Conservation (phyloP, 257 asterid genomes). For the Penstemon barbatus region DNA sequence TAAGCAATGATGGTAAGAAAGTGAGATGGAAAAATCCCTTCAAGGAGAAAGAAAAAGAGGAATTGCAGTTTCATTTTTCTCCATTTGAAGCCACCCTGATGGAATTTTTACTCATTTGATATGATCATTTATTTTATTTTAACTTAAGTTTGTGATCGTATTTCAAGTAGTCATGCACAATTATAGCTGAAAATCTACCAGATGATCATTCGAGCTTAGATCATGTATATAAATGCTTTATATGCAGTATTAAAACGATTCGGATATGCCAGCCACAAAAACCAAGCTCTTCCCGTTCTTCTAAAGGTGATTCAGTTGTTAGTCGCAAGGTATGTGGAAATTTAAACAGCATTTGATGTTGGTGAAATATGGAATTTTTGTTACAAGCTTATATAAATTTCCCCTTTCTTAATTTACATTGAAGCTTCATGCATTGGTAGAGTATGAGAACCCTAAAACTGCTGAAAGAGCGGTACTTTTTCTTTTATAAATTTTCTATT, state of each 20-base stretch:
- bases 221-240: neutral
- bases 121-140: neutral
- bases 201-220: conserved; percentile 72
- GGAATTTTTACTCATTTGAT: too few species aligned
- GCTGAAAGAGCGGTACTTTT: conserved; percentile 87
- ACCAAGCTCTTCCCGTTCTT: conserved; percentile 57
- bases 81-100: neutral
- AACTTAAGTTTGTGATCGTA: neutral
- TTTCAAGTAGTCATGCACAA: conserved; percentile 58
- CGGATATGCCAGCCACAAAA: conserved; percentile 96
- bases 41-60: conserved; percentile 84
- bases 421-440: conserved; percentile 89
- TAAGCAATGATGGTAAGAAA: conserved; percentile 86
- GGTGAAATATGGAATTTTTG: too few species aligned
- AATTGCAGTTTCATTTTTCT: conserved; percentile 58
- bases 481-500: neutral
- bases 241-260: conserved; percentile 70
- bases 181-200: conserved; percentile 90
- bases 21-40: conserved; percentile 70
- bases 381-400: neutral
- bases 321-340: conserved; percentile 65
- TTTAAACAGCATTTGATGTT: neutral
- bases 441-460: conserved; percentile 74
- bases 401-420: neutral
- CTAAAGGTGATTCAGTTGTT: conserved; percentile 67